These are phyloP conservation scores for Candolleomyces eurysporus DNA, from an alignment of 768 basidiomycete genomes.

Conservation along the genomic window DNA sequence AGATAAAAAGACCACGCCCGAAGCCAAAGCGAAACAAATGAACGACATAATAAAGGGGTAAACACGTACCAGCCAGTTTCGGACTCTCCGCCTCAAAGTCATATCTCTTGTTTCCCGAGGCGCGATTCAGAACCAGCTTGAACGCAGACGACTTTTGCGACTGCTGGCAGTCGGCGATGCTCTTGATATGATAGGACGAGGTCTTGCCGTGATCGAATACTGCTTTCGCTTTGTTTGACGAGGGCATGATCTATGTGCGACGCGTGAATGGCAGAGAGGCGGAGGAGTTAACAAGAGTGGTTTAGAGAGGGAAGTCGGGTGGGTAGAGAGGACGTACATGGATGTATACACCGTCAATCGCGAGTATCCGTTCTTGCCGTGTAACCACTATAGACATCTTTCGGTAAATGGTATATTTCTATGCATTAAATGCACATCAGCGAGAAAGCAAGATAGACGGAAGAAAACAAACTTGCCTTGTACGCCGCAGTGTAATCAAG, in stretches of 20 bases:
- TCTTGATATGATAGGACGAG: slow-evolving; percentile 88
- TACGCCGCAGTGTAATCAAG: slow-evolving; percentile 83
- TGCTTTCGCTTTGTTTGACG: slow-evolving; percentile 69
- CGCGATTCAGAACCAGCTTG: slow-evolving; percentile 83
- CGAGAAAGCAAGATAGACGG: not conserved
- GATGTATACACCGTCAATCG: slow-evolving; percentile 93
- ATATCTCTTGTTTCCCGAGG: slow-evolving; percentile 81
- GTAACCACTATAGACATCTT: slow-evolving; percentile 94
- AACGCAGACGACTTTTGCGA: slow-evolving; percentile 80
- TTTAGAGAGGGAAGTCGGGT: not conserved
- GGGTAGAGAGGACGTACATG: slow-evolving; percentile 52
- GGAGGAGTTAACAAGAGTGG: not conserved
- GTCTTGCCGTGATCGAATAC: slow-evolving; percentile 92
- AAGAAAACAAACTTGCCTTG: slow-evolving; percentile 50
- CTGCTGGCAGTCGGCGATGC: slow-evolving; percentile 81
- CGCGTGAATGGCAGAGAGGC: not conserved
- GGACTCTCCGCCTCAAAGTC: slow-evolving; percentile 95
- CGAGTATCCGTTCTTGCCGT: slow-evolving; percentile 85
- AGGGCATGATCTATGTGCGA: slow-evolving; percentile 75
- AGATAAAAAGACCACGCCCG: no score
- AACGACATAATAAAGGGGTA: not conserved
- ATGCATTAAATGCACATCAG: slow-evolving; percentile 1
- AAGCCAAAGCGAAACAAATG: not conserved
- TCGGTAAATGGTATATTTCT: slow-evolving; percentile 91
- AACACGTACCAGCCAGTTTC: slow-evolving; percentile 66